Base-by-base conservation (phyloP, 768 basidiomycete genomes). In the Boletus patriciae region DNA sequence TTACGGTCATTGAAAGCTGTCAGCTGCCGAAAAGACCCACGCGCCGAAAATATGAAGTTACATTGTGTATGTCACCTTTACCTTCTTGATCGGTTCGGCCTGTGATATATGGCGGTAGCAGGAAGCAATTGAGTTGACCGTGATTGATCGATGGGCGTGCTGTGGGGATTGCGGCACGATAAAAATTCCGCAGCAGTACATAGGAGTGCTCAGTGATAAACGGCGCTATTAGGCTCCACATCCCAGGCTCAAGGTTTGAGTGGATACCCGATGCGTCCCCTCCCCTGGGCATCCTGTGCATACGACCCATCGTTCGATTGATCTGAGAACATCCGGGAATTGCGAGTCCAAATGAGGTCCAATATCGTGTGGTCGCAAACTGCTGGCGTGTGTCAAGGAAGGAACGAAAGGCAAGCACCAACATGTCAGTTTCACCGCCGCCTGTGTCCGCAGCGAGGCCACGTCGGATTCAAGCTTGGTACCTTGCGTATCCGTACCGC, bases 51-150 rank as follows among this genome's bases (percentile, higher is more conserved):
- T 50, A 47, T 48, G 50, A 55, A 64, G 36, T 45, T 58, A 42
- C 55, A 56, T 55, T 66, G 57, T 58, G 60, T 46, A 52, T 58
- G 66, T 60, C 56, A 59, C 19, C 49, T n/a, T 51, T 6, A 13
- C 47, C 50, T 53, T 66, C 55, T 55, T 46, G 61, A 60, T 52
- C 47, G 25, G 41, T 51, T 46, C 46, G 33, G 46, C 40, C 44
- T 43, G 52, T 65, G 55, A 57, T 52, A 34, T 46, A 57, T 57
- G 45, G 51, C 42, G 50, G 21, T 25, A 53, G 53, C 44, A 52
- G 50, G 55, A 51, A 53, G 52, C 31, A 55, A 62, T 53, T 36
- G 54, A 56, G 54, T 52, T 52, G 53, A 27, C 50, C 53, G 54
- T 57, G 58, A 62, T 65, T 52, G 43, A 42, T 38, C 51, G 54